phyloP scores from a whole-genome alignment of 441 rosid genomes.

The Aleurites moluccanus region DNA sequence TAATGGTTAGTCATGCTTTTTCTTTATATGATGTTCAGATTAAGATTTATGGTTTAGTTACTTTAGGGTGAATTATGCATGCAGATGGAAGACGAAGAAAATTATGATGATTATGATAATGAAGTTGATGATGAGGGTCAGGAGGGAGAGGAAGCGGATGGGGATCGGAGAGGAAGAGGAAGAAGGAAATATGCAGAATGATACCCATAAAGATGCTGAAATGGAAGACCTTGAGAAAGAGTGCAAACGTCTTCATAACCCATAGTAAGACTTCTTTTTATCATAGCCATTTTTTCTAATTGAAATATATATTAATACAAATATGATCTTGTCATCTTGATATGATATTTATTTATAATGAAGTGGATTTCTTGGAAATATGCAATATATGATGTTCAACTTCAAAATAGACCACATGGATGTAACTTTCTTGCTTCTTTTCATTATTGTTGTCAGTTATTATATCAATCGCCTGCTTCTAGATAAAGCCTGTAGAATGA shows the following conservation, averaged over 20 bases:
- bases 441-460: no score
- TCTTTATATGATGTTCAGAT: not conserved
- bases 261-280: slow-evolving; percentile 48
- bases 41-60: not conserved
- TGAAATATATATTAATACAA: not conserved
- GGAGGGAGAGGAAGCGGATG: slow-evolving; percentile 33
- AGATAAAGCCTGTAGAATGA: not conserved
- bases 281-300: not conserved
- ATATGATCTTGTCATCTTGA: not conserved
- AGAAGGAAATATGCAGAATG: slow-evolving; percentile 31
- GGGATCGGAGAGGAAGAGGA: slow-evolving; percentile 35
- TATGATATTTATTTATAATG: no score
- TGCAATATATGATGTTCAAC: not conserved
- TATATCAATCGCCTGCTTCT: no score
- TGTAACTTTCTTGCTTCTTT: no score
- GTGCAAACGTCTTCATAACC: slow-evolving; percentile 59
- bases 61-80: not conserved
- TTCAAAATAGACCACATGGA: not conserved
- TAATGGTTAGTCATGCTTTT: slow-evolving; percentile 17
- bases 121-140: slow-evolving; percentile 5
- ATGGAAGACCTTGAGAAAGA: slow-evolving; percentile 91
- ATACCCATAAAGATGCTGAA: slow-evolving; percentile 46
- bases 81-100: slow-evolving; percentile 27
- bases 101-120: slow-evolving; percentile 28
- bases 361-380: not conserved